Evolutionary conservation across 805 yeast genomes (phyloP).

Genomic region (Metschnikowia sp.): DNA sequence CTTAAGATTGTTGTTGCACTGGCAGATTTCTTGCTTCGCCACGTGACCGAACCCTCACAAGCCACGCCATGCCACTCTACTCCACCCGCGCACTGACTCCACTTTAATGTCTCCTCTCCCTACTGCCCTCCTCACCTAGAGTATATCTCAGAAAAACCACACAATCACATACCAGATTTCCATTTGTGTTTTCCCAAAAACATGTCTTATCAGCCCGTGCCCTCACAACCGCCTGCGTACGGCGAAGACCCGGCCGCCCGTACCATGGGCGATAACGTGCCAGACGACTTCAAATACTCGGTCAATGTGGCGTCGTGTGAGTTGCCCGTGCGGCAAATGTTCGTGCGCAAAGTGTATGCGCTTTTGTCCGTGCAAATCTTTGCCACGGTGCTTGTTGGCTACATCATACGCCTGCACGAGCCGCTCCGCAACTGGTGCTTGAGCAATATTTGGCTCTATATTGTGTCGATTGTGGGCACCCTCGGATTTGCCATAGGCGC

Average conservation of each 20-base stretch:
- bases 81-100: too few species aligned
- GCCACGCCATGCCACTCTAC: too few species aligned
- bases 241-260: constrained; percentile 15
- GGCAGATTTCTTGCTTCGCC: too few species aligned
- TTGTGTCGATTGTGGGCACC: constrained; percentile 55
- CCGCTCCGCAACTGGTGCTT: constrained; percentile 53
- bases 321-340: constrained; percentile 68
- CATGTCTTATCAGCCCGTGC: constrained; percentile 13
- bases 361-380: constrained; percentile 63
- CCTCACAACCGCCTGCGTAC: constrained; percentile 14
- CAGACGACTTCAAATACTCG: constrained; percentile 78
- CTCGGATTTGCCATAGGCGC: constrained; percentile 66
- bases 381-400: constrained; percentile 57
- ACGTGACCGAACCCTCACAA: too few species aligned
- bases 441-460: constrained; percentile 54
- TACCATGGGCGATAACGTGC: constrained; percentile 14
- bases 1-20: too few species aligned
- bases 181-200: background rate
- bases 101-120: too few species aligned
- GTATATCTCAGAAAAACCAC: too few species aligned
- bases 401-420: constrained; percentile 43
- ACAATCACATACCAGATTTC: too few species aligned
- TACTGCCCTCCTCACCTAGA: too few species aligned
- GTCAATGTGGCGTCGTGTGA: constrained; percentile 77
- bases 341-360: constrained; percentile 75